phyloP scores from a whole-genome alignment of 805 yeast genomes.

The Yarrowia deformans region DNA sequence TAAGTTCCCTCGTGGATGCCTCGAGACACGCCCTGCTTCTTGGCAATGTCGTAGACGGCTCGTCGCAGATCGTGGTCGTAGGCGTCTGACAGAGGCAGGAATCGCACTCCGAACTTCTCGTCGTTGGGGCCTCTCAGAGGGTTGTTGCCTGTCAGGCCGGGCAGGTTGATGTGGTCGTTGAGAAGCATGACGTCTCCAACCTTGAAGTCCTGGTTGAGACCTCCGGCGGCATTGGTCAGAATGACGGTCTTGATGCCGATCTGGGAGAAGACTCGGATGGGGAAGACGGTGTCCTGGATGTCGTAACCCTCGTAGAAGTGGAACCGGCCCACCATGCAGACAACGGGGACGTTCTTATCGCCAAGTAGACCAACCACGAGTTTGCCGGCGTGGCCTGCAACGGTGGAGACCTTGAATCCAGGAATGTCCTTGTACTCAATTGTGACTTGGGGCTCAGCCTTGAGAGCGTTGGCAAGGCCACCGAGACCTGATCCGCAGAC shows the following conservation, averaged over 20 bases:
- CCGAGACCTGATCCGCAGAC: constrained; percentile 97
- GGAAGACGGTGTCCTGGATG: constrained; percentile 83
- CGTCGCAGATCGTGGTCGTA: constrained; percentile 77
- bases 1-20: constrained; percentile 86
- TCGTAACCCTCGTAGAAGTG: constrained; percentile 85
- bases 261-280: constrained; percentile 74
- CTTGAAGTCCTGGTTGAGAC: constrained; percentile 66
- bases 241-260: constrained; percentile 69
- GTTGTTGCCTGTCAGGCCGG: constrained; percentile 88
- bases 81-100: constrained; percentile 87
- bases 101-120: constrained; percentile 81
- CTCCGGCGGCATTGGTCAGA: constrained; percentile 95
- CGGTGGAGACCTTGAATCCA: constrained; percentile 81
- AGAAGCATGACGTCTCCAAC: constrained; percentile 94
- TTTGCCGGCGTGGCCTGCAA: constrained; percentile 87
- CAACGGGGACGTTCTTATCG: constrained; percentile 71
- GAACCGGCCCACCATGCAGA: constrained; percentile 92
- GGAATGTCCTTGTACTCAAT: constrained; percentile 77
- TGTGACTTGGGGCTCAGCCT: constrained; percentile 52
- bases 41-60: constrained; percentile 63
- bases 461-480: constrained; percentile 70
- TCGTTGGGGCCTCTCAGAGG: constrained; percentile 89
- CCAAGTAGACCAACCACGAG: constrained; percentile 82
- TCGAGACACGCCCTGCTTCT: constrained; percentile 59
- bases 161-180: constrained; percentile 86